Evolutionary conservation across 805 yeast genomes (phyloP).

Genomic region (Candida maesae): DNA sequence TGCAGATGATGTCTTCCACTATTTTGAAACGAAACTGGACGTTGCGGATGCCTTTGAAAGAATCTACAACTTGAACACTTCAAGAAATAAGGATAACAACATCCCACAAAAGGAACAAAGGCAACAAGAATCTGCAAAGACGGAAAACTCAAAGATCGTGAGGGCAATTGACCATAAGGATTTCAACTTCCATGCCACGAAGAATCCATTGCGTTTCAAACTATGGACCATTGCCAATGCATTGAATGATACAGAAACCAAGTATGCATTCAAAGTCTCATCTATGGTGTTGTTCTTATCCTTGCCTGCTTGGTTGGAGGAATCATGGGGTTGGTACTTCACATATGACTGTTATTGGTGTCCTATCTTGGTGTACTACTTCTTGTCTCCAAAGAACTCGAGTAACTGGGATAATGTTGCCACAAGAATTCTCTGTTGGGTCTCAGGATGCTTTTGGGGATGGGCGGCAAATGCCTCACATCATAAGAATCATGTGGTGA

Average conservation of each 20-base stretch:
- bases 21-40: slow-evolving; percentile 39
- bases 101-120: too few species aligned
- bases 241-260: slow-evolving; percentile 36
- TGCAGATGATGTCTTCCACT: slow-evolving; percentile 39
- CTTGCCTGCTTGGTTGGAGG: slow-evolving; percentile 41
- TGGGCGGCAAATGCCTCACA: slow-evolving; percentile 42
- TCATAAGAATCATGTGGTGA: slow-evolving; percentile 35
- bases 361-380: slow-evolving; percentile 32
- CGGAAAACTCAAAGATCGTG: slow-evolving; percentile 14
- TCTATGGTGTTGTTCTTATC: slow-evolving; percentile 35
- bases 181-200: slow-evolving; percentile 37
- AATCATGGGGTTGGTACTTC: slow-evolving; percentile 40
- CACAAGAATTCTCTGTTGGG: slow-evolving; percentile 33
- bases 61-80: slow-evolving; percentile 41
- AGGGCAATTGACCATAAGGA: slow-evolving; percentile 41
- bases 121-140: too few species aligned
- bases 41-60: slow-evolving; percentile 44
- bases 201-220: slow-evolving; percentile 32
- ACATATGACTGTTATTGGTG: slow-evolving; percentile 42
- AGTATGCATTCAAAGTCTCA: slow-evolving; percentile 41
- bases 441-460: slow-evolving; percentile 45
- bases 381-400: slow-evolving; percentile 39
- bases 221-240: slow-evolving; percentile 35
- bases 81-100: slow-evolving; percentile 27
- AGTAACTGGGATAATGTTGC: slow-evolving; percentile 33